Conservation (phyloP, 176 grass and related monocot genomes). For the Poa pratensis region DNA sequence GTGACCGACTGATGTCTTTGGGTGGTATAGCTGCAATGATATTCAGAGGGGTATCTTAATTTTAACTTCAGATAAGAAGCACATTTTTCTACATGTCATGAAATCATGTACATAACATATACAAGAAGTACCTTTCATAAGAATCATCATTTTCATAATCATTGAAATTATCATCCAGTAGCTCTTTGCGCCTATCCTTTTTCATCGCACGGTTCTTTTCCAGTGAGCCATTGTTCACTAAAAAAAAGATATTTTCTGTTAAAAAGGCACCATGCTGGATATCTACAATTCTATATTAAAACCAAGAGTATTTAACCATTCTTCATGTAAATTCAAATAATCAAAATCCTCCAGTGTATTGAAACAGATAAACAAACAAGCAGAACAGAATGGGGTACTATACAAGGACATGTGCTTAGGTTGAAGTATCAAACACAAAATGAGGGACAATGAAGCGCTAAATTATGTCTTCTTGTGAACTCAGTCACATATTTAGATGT, state of each 20-base stretch:
- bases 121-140: slow-evolving; percentile 40
- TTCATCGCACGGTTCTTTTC: slow-evolving; percentile 33
- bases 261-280: not conserved
- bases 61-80: slow-evolving; percentile 28
- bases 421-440: slow-evolving; percentile 1
- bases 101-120: slow-evolving; percentile 10
- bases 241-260: slow-evolving; percentile 33
- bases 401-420: slow-evolving; percentile 7
- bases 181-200: slow-evolving; percentile 54
- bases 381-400: slow-evolving; percentile 1
- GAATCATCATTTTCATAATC: slow-evolving; percentile 38
- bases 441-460: not conserved
- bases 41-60: slow-evolving; percentile 28
- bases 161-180: slow-evolving; percentile 43
- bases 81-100: not conserved
- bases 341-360: slow-evolving; percentile 8
- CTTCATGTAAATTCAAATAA: slow-evolving; percentile 24
- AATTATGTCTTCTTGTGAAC: not conserved
- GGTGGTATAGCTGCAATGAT: slow-evolving; percentile 18
- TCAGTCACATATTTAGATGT: slow-evolving; percentile 17
- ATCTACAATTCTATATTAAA: slow-evolving; percentile 19
- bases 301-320: slow-evolving; percentile 22
- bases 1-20: slow-evolving; percentile 41
- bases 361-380: slow-evolving; percentile 29
- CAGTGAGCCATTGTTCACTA: slow-evolving; percentile 43